Base-by-base conservation (phyloP, 75 land plant genomes). In the Pseudotsuga menziesii region DNA sequence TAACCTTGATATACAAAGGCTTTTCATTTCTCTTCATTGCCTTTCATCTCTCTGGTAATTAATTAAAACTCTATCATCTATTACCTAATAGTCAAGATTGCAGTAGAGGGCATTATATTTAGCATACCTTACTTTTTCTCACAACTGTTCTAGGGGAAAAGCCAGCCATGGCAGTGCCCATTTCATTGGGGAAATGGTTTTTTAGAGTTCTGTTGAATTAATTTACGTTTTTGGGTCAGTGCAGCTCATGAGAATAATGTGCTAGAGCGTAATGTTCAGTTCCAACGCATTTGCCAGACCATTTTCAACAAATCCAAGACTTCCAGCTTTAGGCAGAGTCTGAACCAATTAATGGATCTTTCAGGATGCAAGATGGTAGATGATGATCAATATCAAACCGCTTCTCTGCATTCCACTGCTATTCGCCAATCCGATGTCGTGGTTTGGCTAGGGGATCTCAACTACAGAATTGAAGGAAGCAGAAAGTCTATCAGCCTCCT, bases 381-480 rank as follows among this genome's bases (percentile, higher is more conserved):
- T 39, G 41, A 39, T 39, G 41, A 39, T 39, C 4, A 39, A 39
- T 3, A 39, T 39, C 41, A 39, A 39, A 39, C 4, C 41, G 41
- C 41, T 39, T 39, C 41, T 39, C 41, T 39, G 41, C 41, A 39
- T 39, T 39, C 41, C 41, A 4, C 41, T n/a, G n/a, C 56, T 25
- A 20, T 20, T 55, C 86, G 79, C 48, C 86, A 84, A 3, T 74
- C 89, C 23, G 88, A 88, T 54, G 55, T 94, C 29, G 90, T 85
- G 29, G 83, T 94, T 0, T 92, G 97, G 97, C 80, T 94, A 52
- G 94, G 97, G n/a, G 97, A 94, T 81, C 89, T 94, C 61, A 94
- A 94, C 78, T 94, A 94, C 82, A 83, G 94, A 57, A 64, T 94
- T n/a, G 86, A 92, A 48, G 90, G 92, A 16, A 83, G 83, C 6